Conservation (phyloP, 1,284 basidiomycete genomes). For the Leccinum angustisporum region DNA sequence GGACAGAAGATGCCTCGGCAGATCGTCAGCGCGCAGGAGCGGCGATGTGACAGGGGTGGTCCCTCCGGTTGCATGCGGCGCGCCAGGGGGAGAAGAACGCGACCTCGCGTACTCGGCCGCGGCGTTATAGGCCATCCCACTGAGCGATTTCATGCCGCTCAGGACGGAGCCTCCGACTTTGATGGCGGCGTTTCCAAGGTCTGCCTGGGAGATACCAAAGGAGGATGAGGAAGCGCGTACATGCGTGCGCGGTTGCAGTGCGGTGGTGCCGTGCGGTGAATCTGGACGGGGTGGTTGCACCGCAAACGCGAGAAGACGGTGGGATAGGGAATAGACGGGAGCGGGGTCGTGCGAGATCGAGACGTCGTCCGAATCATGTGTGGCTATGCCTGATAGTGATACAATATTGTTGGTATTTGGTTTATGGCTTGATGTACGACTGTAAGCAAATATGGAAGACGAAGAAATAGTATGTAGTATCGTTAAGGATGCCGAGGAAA, state of each 20-base stretch:
- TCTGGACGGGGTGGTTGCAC: slow-evolving; percentile 42
- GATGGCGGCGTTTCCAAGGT: slow-evolving; percentile 54
- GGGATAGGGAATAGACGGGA: slow-evolving; percentile 60
- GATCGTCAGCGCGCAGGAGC: slow-evolving; percentile 1
- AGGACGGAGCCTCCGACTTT: slow-evolving; percentile 62
- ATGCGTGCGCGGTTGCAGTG: slow-evolving; percentile 27
- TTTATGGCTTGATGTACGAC: slow-evolving; percentile 33
- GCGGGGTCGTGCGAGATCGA: slow-evolving; percentile 26
- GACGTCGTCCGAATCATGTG: slow-evolving; percentile 21
- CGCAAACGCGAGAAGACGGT: slow-evolving; percentile 63
- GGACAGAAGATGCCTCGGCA: slow-evolving; percentile 11
- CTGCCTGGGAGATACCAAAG: slow-evolving; percentile 41
- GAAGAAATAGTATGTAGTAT: slow-evolving; percentile 52
- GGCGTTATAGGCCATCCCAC: slow-evolving; percentile 62
- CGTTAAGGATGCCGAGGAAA: slow-evolving; percentile 54
- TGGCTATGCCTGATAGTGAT: slow-evolving; percentile 39
- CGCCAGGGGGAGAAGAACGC: slow-evolving; percentile 21
- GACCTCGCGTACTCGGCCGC: slow-evolving; percentile 38
- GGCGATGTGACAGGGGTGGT: slow-evolving; percentile 7
- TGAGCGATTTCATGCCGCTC: slow-evolving; percentile 61
- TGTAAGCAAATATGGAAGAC: slow-evolving; percentile 40
- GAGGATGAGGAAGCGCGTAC: slow-evolving; percentile 22
- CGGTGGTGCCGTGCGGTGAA: slow-evolving; percentile 16
- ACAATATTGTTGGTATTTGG: slow-evolving; percentile 37
- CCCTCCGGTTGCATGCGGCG: not conserved